These are phyloP conservation scores for Dactylorhiza incarnata DNA, from an alignment of 106 monocot species.

Conservation along the genomic window DNA sequence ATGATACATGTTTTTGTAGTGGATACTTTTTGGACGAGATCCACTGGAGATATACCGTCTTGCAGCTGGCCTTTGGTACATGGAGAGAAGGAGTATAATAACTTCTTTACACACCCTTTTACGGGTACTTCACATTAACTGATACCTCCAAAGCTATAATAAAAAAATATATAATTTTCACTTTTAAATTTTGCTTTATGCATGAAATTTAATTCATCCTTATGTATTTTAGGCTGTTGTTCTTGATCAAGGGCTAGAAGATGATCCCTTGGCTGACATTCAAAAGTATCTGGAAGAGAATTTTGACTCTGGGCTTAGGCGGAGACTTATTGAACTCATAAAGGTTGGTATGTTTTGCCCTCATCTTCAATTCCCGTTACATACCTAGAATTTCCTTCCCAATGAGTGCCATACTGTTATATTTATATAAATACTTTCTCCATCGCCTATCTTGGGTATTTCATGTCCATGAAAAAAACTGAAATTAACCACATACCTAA, in stretches of 20 bases:
- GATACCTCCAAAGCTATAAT: not conserved
- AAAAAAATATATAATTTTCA: not conserved
- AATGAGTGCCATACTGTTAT: not conserved
- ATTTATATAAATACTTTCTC: not conserved
- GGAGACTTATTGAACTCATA: slow-evolving; percentile 56
- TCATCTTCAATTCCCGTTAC: not conserved
- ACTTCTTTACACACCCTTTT: slow-evolving; percentile 78
- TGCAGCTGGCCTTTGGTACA: slow-evolving; percentile 92
- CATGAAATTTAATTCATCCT: not conserved
- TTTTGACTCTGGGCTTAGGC: slow-evolving; percentile 65
- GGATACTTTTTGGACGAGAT: slow-evolving; percentile 77
- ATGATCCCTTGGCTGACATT: slow-evolving; percentile 65
- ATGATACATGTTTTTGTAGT: slow-evolving; percentile 30
- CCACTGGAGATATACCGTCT: slow-evolving; percentile 84
- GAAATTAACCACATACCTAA: not conserved
- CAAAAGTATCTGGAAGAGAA: slow-evolving; percentile 64
- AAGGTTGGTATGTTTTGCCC: slow-evolving; percentile 38
- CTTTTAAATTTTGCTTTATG: slow-evolving; percentile 1
- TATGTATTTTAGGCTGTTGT: slow-evolving; percentile 51
- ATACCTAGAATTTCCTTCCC: not conserved
- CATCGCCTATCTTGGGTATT: not conserved
- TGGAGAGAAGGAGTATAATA: slow-evolving; percentile 78
- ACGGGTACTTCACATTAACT: slow-evolving; percentile 40
- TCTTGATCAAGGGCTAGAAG: slow-evolving; percentile 75
- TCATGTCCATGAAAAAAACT: not conserved